phyloP scores from a whole-genome alignment of 192 early-diverging fungal genomes.

The Backusella sp. region DNA sequence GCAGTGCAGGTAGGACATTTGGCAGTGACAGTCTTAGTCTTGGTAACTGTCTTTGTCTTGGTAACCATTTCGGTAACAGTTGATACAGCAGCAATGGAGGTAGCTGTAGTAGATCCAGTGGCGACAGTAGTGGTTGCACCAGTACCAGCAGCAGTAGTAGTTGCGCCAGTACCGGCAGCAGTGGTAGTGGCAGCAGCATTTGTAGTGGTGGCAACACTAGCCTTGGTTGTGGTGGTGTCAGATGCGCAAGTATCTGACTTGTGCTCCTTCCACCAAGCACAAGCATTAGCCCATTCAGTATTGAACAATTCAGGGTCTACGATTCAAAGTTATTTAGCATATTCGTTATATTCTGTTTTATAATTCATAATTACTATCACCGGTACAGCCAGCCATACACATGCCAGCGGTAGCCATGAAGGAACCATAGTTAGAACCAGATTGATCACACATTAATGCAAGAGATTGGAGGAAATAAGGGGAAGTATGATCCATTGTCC shows the following conservation, averaged over 20 bases:
- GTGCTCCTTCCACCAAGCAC: slow-evolving; percentile 11
- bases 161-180: neutral
- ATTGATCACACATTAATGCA: slow-evolving; percentile 19
- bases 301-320: slow-evolving; percentile 22
- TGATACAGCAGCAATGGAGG: neutral
- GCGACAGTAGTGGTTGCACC: neutral
- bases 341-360: neutral
- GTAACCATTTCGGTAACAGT: neutral
- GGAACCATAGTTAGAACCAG: slow-evolving; percentile 17
- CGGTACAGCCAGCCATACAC: slow-evolving; percentile 22
- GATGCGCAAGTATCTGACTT: slow-evolving; percentile 1
- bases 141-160: neutral
- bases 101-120: neutral
- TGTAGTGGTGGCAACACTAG: neutral
- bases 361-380: neutral
- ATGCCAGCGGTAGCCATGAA: slow-evolving; percentile 29
- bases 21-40: neutral
- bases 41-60: neutral
- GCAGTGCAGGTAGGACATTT: neutral
- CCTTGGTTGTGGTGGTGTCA: neutral
- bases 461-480: slow-evolving; percentile 30
- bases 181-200: neutral
- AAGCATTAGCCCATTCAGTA: slow-evolving; percentile 1
- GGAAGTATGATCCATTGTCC: slow-evolving; percentile 20
- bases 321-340: neutral